Base-by-base conservation (phyloP, 2,329 filamentous ascomycete species). In the Aspergillus pseudoterreus region DNA sequence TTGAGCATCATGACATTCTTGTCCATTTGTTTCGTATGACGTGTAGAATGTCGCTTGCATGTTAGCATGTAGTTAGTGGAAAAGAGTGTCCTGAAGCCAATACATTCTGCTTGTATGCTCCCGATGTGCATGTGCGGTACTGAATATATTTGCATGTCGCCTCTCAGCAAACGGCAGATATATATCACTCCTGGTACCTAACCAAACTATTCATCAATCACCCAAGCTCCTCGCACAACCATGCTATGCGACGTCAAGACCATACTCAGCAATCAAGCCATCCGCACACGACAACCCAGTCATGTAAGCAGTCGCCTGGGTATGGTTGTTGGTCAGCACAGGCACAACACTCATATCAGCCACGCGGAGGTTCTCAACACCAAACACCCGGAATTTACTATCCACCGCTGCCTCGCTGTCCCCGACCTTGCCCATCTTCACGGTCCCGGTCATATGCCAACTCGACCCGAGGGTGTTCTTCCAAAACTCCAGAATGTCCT, bases 391-490 rank as follows among this genome's bases (percentile, higher is more conserved):
- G 59, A 74, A 76, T 4, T 63, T 47, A 1, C 57, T 68, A 60
- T 83, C 78, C 6, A 83, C 78, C 24, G 71, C 78, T 1, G 76
- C 74, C 32, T 74, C 70, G 0, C 52, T 49, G 6, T 78, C 75
- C 1, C 63, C 71, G 0, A 50, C 36, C 54, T 67, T 74, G 0
- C 82, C 82, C 82, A 85, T 85, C 62, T 77, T 78, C 6, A 73
- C 74, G 0, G 82, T 85, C 0, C 80, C 78, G 1, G 72, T 79
- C 76, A 77, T 82, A 62, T 80, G 81, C 78, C 75, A 83, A 50
- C 70, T 79, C 2, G 74, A 79, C 27, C 64, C 70, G 15, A 73
- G 67, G 21, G 65, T 75, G 24, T 75, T 63, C 47, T 65, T 69
- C 74, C 74, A 82, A 57, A 74, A 71, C 14, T 72, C 71, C 22